These are phyloP conservation scores for Zoysia japonica DNA, from an alignment of 176 grass and related monocot species.

Conservation along the genomic window DNA sequence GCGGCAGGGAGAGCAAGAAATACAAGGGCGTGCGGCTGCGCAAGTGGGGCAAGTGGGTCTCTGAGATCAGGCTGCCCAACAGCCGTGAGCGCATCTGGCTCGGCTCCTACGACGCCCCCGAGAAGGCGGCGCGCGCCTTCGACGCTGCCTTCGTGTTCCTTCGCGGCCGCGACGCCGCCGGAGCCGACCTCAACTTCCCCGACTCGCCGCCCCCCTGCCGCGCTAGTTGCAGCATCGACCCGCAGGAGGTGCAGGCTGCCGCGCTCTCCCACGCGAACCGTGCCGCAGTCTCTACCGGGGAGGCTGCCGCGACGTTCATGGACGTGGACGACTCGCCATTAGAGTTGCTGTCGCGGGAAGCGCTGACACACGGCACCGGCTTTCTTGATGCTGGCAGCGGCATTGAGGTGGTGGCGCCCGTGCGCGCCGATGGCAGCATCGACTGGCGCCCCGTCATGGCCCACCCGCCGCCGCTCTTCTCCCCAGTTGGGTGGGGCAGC, in stretches of 20 bases:
- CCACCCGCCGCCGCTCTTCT: constrained; percentile 52
- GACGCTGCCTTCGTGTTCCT: constrained; percentile 80
- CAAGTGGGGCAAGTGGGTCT: constrained; percentile 99
- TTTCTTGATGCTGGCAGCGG: constrained; percentile 3
- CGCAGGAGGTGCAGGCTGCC: constrained; percentile 60
- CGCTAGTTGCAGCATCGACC: constrained; percentile 41
- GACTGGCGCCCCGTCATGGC: constrained; percentile 48
- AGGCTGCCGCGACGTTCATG: constrained; percentile 31
- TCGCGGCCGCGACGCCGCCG: constrained; percentile 46
- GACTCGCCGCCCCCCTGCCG: constrained; percentile 58
- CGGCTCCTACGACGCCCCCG: constrained; percentile 71
- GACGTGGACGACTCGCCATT: constrained; percentile 19
- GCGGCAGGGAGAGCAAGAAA: constrained; percentile 34
- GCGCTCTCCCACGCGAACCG: constrained; percentile 72
- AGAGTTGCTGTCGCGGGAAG: neutral
- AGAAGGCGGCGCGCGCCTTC: constrained; percentile 78
- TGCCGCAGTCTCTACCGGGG: constrained; percentile 16
- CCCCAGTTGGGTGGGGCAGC: constrained; percentile 43
- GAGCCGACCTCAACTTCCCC: constrained; percentile 65
- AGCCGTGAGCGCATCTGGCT: constrained; percentile 88
- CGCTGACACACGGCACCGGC: neutral
- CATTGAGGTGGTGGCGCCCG: constrained; percentile 15
- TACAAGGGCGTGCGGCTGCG: constrained; percentile 78
- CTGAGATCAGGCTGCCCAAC: constrained; percentile 89
- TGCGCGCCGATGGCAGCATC: constrained; percentile 44